Evolutionary conservation across 805 yeast species (phyloP).

Genomic region (Myxozyma neotropica): DNA sequence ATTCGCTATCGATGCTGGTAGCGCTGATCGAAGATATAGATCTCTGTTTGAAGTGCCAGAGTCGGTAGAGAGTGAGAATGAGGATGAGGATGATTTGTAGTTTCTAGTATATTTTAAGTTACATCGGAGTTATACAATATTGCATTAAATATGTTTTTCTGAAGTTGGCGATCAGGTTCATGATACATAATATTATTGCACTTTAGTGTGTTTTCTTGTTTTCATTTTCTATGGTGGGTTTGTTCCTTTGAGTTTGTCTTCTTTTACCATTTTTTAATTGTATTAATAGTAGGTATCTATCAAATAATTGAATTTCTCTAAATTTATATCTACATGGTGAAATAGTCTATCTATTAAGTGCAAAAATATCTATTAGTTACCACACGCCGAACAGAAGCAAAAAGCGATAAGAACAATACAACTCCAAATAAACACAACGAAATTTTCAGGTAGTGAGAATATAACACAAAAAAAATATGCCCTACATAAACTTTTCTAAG

Average conservation of each 20-base stretch:
- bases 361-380: too few species aligned
- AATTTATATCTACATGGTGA: too few species aligned
- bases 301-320: too few species aligned
- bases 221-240: not conserved
- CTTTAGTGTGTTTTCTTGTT: not conserved
- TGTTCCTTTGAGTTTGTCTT: not conserved
- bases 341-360: too few species aligned
- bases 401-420: too few species aligned
- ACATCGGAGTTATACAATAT: not conserved
- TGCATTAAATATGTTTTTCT: not conserved
- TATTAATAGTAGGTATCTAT: not conserved
- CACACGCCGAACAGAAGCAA: too few species aligned
- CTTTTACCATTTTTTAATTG: not conserved
- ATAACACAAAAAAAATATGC: too few species aligned
- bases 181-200: too few species aligned
- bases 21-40: not conserved
- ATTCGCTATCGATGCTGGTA: constrained; percentile 1
- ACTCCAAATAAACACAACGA: too few species aligned
- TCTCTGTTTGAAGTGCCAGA: constrained; percentile 13
- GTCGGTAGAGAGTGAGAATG: constrained; percentile 8
- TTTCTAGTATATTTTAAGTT: not conserved
- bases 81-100: not conserved
- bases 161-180: too few species aligned
- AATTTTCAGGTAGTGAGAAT: too few species aligned
- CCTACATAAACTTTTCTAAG: not conserved